Base-by-base conservation (phyloP, 2,329 filamentous ascomycete genomes). In the Diplocarpon mali region DNA sequence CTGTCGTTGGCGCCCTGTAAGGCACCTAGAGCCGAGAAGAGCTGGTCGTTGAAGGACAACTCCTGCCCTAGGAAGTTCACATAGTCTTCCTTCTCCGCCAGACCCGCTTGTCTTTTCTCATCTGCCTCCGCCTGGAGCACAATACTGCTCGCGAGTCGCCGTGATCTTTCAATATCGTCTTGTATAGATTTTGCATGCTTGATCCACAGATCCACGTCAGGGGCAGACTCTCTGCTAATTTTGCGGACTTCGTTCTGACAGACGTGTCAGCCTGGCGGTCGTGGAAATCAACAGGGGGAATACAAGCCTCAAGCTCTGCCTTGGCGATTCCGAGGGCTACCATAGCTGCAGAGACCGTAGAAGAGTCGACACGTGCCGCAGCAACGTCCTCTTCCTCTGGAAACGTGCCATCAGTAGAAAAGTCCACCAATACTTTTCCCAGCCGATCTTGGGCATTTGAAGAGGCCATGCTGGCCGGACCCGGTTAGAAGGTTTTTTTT, bases 131-230 rank as follows among this genome's bases (percentile, higher is more conserved):
- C 81, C 57, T 87, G 77, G 36, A 80, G 75, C 5, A 90, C 75
- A 47, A 96, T 93, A 46, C 88, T 80, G 57, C 80, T 80, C 16
- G 90, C 88, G 30, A 88, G 80, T 13, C 76, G 73, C 57, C 86
- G 82, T 17, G 87, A 90, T 38, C 78, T 76, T 57, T 85, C 78
- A 53, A 95, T 90, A 60, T 95, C 90, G 50, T 81, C 76, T 62
- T 94, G 86, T 7, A 95, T 75, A 42, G 81, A 78, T 64, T 86
- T 86, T 38, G 89, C 87, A 62, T 92, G 86, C 41, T 72, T 68
- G 45, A 93, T 85, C 90, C 90, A 96, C 41, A 80, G 76, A 59
- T 87, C 83, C 40, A 95, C 83, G 57, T 93, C 83, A 32, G 80
- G 76, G 45, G 81, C 83, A 14, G 80, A 83, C 53, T 87, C 79